phyloP scores from a whole-genome alignment of 1,284 basidiomycete genomes.

The Moesziomyces sp. region DNA sequence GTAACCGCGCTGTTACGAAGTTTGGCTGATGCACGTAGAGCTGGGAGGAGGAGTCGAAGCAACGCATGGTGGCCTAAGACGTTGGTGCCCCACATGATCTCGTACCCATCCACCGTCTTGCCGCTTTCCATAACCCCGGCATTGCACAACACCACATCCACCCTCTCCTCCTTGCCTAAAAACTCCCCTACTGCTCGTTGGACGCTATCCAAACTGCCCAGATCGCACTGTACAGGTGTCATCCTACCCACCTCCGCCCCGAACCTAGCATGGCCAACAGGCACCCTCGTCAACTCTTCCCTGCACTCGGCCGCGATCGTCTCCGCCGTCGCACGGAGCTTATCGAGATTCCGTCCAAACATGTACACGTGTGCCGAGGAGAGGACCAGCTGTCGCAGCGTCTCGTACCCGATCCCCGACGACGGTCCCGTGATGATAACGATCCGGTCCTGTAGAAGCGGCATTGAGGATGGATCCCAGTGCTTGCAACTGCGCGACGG shows the following conservation, averaged over 20 bases:
- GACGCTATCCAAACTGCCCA: slow-evolving; percentile 40
- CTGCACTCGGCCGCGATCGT: slow-evolving; percentile 16
- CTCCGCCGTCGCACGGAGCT: slow-evolving; percentile 7
- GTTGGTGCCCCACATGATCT: slow-evolving; percentile 56
- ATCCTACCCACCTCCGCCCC: slow-evolving; percentile 23
- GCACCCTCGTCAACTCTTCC: neutral
- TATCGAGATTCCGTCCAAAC: slow-evolving; percentile 20
- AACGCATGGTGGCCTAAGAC: slow-evolving; percentile 54
- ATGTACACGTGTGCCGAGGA: slow-evolving; percentile 59
- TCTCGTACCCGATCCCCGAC: slow-evolving; percentile 57
- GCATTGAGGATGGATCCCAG: slow-evolving; percentile 35
- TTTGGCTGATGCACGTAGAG: slow-evolving; percentile 13
- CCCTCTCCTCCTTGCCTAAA: slow-evolving; percentile 17
- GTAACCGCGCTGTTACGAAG: slow-evolving; percentile 1
- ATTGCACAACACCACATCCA: slow-evolving; percentile 53
- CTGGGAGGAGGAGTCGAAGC: slow-evolving; percentile 40
- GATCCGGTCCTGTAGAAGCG: slow-evolving; percentile 33
- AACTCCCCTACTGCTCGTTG: slow-evolving; percentile 33
- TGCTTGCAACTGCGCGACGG: slow-evolving; percentile 1
- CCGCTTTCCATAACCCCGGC: slow-evolving; percentile 47
- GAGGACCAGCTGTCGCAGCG: slow-evolving; percentile 43
- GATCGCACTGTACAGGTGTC: slow-evolving; percentile 43
- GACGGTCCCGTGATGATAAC: slow-evolving; percentile 62
- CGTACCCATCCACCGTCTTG: slow-evolving; percentile 46
- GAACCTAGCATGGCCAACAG: neutral